A percentile compares a stretch with the other conserved stretches of the same genome.
Conservation (phyloP, 192 early-diverging fungal genomes). For the Coemansia erecta region DNA sequence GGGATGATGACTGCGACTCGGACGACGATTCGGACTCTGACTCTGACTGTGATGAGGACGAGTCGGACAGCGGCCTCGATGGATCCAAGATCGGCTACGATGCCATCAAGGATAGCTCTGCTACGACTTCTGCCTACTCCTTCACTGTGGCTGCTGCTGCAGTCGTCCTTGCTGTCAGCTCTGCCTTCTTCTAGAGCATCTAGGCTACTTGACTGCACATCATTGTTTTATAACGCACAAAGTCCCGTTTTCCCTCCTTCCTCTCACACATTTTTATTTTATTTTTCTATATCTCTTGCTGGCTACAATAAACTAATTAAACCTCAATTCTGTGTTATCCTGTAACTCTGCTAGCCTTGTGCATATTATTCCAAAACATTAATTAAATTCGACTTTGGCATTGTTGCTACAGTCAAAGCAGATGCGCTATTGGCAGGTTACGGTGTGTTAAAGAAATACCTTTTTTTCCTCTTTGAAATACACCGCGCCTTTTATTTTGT, state of each 20-base stretch:
- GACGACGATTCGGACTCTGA: not conserved
- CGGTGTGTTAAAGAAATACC: too few species aligned
- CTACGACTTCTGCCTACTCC: not conserved
- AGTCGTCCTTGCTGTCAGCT: not conserved
- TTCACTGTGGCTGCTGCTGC: conserved; percentile 6
- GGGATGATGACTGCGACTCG: not conserved
- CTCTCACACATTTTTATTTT: not conserved
- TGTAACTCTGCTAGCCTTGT: too few species aligned
- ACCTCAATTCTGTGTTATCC: not conserved
- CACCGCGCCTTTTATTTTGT: too few species aligned
- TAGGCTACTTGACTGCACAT: not conserved
- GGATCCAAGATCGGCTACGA: not conserved
- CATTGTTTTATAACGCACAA: conserved; percentile 4
- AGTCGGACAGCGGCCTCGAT: not conserved
- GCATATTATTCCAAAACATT: too few species aligned
- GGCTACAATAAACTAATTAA: conserved; percentile 5
- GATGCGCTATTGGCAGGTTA: too few species aligned
- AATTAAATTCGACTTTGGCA: too few species aligned
- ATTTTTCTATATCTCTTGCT: not conserved
- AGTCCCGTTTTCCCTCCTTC: too few species aligned
- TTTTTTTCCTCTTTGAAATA: too few species aligned
- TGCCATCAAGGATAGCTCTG: not conserved
- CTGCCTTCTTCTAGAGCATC: not conserved
- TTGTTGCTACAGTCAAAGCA: too few species aligned
- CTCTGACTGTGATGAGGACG: not conserved